Base-by-base conservation (phyloP, 2,329 filamentous ascomycete genomes). In the Colletotrichum abscissum region DNA sequence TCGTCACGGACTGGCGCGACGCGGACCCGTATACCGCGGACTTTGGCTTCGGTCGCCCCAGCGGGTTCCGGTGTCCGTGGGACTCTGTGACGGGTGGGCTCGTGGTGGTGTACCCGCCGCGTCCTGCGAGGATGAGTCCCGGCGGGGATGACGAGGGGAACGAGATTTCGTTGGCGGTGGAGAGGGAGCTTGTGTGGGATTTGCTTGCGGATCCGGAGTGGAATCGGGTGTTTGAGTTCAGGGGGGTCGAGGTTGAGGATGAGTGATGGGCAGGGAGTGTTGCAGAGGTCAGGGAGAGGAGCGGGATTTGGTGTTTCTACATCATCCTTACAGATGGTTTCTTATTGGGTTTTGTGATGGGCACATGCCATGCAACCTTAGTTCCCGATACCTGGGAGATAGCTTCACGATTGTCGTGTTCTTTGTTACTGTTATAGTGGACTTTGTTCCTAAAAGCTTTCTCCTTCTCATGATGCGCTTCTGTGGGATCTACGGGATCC, bases 21-120 rank as follows among this genome's bases (percentile, higher is more conserved):
- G 77, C 78, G 0, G 77, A 78, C 1, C 75, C 81, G 3, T 77
- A 74, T 1, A 76, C 69, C 0, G 76, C 77, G 0, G 77, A 84
- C 63, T 85, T 84, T 75, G 83, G 82, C 8, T 83, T 85, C 33
- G 82, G 72, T 0, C 77, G 67, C 54, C 83, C 82, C 1, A 57
- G 73, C 1, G 77, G 78, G 0, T 82, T 82, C 38, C 80, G 82
- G 9, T 80, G 82, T 42, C 42, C 42, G 19, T 49, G 42, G 42
- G 42, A 49, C 19, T 49, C 42, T 22, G 42, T 49, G 3, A 49
- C 42, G 7, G 42, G 19, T 4, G 42, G 42, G 42, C 4, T 49
- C 3, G 19, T 49, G 7, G 42, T 49, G 42, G n/a, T 49, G n/a
- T 49, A 49, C 42, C 42, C 42, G 42, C 8, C 19, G 19, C 42